Percentiles rank a stretch among this genome's conserved stretches.
phyloP scores from a whole-genome alignment of 2,329 filamentous ascomycete genomes.

The Emmonsiellopsis sp. region DNA sequence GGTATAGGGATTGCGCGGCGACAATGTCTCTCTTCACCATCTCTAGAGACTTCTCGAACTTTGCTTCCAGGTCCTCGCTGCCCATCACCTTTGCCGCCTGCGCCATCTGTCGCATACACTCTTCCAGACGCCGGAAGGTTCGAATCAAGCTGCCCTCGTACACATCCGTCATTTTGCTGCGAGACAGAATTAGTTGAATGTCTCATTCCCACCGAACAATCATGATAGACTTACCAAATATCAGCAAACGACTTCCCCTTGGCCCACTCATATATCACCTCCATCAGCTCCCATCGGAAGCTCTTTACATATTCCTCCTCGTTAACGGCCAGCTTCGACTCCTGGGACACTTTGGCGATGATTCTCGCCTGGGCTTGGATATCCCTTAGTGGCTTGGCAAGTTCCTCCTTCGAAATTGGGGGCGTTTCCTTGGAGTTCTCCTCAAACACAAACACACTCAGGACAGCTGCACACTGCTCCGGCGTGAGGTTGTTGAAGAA shows the following conservation, averaged over 20 bases:
- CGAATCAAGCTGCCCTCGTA: slow-evolving; percentile 96
- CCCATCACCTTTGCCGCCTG: slow-evolving; percentile 98
- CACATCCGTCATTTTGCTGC: slow-evolving; percentile 95
- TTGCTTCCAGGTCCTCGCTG: slow-evolving; percentile 81
- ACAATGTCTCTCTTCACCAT: slow-evolving; percentile 93
- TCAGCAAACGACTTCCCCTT: slow-evolving; percentile 82
- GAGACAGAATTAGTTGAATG: slow-evolving; percentile 5
- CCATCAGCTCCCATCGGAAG: slow-evolving; percentile 94
- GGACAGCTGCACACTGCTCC: slow-evolving; percentile 73
- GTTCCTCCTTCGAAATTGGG: slow-evolving; percentile 61
- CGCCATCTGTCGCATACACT: slow-evolving; percentile 87
- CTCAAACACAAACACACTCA: slow-evolving; percentile 95
- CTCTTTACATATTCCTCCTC: slow-evolving; percentile 86
- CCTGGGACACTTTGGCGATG: slow-evolving; percentile 86
- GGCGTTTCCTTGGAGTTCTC: slow-evolving; percentile 77
- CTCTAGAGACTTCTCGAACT: slow-evolving; percentile 76
- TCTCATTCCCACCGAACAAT: neutral
- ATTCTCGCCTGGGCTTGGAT: slow-evolving; percentile 79
- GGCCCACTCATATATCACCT: slow-evolving; percentile 86
- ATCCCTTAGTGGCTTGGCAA: slow-evolving; percentile 75
- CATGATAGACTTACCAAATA: slow-evolving; percentile 64
- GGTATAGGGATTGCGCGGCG: slow-evolving; percentile 83
- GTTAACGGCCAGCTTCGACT: slow-evolving; percentile 88
- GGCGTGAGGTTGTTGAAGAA: slow-evolving; percentile 96
- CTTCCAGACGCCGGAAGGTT: slow-evolving; percentile 88